These are phyloP conservation scores for Francoa sonchifolia DNA, from an alignment of 441 rosid species.

Conservation along the genomic window DNA sequence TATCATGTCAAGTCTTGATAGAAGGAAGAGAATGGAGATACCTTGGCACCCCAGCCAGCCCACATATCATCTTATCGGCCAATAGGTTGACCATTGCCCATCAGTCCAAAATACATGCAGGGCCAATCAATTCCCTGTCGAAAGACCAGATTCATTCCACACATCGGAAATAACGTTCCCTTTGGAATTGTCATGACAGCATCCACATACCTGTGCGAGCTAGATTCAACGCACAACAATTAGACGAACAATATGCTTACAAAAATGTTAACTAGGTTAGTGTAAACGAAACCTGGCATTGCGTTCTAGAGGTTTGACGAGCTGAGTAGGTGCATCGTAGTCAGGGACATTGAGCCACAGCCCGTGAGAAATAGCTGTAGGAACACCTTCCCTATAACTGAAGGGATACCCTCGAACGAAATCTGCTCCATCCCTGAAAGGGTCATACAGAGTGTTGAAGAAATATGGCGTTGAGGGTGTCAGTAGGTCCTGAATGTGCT, in stretches of 20 bases:
- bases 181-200: constrained; percentile 81
- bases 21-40: constrained; percentile 5
- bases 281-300: constrained; percentile 31
- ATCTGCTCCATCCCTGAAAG: constrained; percentile 22
- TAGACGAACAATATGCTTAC: too few species aligned
- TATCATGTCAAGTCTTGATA: too few species aligned
- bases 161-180: constrained; percentile 93
- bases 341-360: constrained; percentile 38
- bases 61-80: constrained; percentile 93
- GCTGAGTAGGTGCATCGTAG: constrained; percentile 33
- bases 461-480: constrained; percentile 28
- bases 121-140: constrained; percentile 82
- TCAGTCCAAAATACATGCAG: constrained; percentile 93
- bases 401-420: constrained; percentile 35
- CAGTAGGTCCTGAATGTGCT: constrained; percentile 22
- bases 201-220: constrained; percentile 52
- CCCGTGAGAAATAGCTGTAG: constrained; percentile 32
- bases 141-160: constrained; percentile 86
- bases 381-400: constrained; percentile 24
- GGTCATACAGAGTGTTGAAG: constrained; percentile 33
- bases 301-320: constrained; percentile 27
- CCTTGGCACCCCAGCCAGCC: constrained; percentile 98
- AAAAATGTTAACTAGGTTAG: too few species aligned
- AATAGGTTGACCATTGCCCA: constrained; percentile 95
- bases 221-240: neutral